Conservation (phyloP, 345 rosid genomes). For the Salix suchowensis region DNA sequence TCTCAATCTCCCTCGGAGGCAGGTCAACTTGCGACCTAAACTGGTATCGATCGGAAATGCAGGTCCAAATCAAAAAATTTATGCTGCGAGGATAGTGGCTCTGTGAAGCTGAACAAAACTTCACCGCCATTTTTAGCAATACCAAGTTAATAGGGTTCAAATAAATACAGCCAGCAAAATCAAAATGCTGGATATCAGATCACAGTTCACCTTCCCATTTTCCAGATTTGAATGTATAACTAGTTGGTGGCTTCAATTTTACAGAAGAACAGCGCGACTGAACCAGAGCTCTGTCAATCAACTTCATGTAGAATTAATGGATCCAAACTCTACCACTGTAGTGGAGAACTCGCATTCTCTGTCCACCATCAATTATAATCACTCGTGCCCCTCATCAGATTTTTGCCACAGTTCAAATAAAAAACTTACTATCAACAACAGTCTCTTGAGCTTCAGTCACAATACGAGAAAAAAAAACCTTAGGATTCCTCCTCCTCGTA, state of each 20-base stretch:
- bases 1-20: too few species aligned
- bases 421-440: conserved; percentile 33
- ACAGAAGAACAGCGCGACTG: not conserved
- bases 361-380: too few species aligned
- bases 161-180: not conserved
- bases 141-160: not conserved
- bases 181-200: not conserved
- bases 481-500: conserved; percentile 29
- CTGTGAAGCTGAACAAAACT: not conserved
- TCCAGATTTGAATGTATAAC: not conserved
- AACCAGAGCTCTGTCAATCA: not conserved
- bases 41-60: not conserved
- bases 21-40: not conserved
- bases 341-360: too few species aligned
- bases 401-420: too few species aligned
- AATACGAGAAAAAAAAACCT: conserved; percentile 31
- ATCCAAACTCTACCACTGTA: too few species aligned
- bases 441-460: conserved; percentile 56
- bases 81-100: not conserved
- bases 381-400: too few species aligned
- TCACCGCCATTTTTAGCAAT: not conserved
- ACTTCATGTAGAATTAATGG: not conserved
- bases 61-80: not conserved
- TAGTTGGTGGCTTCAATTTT: not conserved
- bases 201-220: not conserved